phyloP scores from a whole-genome alignment of 192 early-diverging fungal genomes.

The Backusella australiensis region DNA sequence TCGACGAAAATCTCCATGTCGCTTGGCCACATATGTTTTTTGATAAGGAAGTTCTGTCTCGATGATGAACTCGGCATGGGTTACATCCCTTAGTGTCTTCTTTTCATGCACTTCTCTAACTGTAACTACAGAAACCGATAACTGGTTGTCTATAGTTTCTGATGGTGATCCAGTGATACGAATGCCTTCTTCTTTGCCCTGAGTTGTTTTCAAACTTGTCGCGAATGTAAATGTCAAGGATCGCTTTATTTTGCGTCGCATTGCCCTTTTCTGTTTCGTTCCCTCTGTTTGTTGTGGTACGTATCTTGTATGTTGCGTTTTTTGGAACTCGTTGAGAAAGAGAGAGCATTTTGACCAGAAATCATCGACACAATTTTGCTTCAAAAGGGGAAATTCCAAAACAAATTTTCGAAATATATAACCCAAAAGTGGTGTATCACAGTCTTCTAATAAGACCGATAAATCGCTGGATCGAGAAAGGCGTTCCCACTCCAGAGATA shows the following conservation, averaged over 20 bases:
- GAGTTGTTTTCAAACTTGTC: constrained; percentile 19
- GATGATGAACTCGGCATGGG: constrained; percentile 45
- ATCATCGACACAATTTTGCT: constrained; percentile 19
- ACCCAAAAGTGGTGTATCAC: constrained; percentile 43
- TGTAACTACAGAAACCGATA: constrained; percentile 43
- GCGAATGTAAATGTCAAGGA: constrained; percentile 24
- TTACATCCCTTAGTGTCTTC: constrained; percentile 37
- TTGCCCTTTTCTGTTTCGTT: constrained; percentile 19
- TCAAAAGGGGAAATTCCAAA: constrained; percentile 46
- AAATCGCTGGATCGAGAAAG: constrained; percentile 10
- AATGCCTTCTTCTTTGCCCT: constrained; percentile 24
- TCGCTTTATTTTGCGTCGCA: constrained; percentile 23
- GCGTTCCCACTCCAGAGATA: constrained; percentile 43
- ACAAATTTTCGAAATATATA: constrained; percentile 45
- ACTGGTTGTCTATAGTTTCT: not conserved
- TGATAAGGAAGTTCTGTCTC: constrained; percentile 16
- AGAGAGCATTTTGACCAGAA: constrained; percentile 47
- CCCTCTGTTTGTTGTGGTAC: constrained; percentile 12
- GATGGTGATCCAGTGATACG: not conserved
- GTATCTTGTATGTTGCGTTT: constrained; percentile 23
- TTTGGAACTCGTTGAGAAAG: constrained; percentile 46
- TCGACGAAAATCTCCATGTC: constrained; percentile 41
- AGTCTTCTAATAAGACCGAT: constrained; percentile 19
- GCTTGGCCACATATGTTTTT: constrained; percentile 35
- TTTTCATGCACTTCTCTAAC: constrained; percentile 38